Conservation (phyloP, 352 stramenopile genomes). For the Phytophthora meadii region DNA sequence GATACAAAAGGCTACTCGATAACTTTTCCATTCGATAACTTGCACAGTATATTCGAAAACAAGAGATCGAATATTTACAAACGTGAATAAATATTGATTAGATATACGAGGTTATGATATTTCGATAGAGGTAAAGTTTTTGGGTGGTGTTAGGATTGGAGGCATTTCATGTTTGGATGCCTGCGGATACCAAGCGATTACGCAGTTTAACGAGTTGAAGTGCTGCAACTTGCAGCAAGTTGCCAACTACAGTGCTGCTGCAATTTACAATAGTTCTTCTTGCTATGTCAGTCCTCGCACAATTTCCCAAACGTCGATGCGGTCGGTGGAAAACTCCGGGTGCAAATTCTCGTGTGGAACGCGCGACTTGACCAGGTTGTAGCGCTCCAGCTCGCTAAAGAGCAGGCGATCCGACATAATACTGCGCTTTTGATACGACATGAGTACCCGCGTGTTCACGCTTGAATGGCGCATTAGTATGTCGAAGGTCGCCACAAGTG, state of each 20-base stretch:
- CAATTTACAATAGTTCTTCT: conserved; percentile 21
- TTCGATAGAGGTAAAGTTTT: not conserved
- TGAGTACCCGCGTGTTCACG: conserved; percentile 52
- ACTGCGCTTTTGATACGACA: conserved; percentile 80
- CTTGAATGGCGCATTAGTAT: conserved; percentile 48
- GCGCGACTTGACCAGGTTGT: conserved; percentile 38
- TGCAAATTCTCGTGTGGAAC: conserved; percentile 42
- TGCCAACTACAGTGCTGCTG: not conserved
- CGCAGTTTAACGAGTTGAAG: conserved; percentile 17
- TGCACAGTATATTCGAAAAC: too few relatives aligned
- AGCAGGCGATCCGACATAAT: conserved; percentile 64
- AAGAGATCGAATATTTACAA: too few relatives aligned
- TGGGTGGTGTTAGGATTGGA: conserved; percentile 8
- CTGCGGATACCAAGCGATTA: conserved; percentile 2
- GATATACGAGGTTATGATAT: too few relatives aligned
- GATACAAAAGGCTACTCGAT: not conserved
- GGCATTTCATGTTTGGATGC: conserved; percentile 31
- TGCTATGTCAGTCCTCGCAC: conserved; percentile 7
- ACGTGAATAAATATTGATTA: too few relatives aligned
- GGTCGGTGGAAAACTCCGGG: conserved; percentile 48
- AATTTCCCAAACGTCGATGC: conserved; percentile 61
- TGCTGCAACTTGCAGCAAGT: conserved; percentile 2
- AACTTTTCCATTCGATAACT: not conserved
- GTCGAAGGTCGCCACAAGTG: conserved; percentile 83
- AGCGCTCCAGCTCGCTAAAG: conserved; percentile 54